Evolutionary conservation across 2,329 filamentous ascomycete species (phyloP), one percentile per base, ranked within the genome.

Genomic region (Elsinoe perseae): DNA sequence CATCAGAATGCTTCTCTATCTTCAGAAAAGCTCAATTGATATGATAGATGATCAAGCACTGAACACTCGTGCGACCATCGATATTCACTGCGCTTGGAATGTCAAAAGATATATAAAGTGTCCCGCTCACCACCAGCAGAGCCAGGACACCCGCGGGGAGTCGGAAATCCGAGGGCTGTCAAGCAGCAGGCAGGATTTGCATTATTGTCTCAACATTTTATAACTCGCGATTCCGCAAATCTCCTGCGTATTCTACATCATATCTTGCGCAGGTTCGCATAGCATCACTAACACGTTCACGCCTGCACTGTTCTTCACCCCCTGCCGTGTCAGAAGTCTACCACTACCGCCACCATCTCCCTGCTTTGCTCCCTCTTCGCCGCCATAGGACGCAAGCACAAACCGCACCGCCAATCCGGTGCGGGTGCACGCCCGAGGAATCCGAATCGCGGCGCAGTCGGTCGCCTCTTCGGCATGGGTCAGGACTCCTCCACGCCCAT

Each of bases 401-500:
- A 75, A 60, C 63, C 70, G 36, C 71, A 74, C 64, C 72, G 73
- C 65, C 66, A 68, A 57, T 61, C 62, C 61, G 67, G 58, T 62
- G 64, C 61, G 60, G 70, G 69, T 60, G 55, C 60, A 56, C 60
- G 59, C 20, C 56, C 25, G 16, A 52, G 53, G 50, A 63, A 63
- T 57, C 57, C 58, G 32, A 56, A 57, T 42, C 57, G 66, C 55
- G 61, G 60, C 48, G 61, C 62, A 62, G 59, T 57, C 36, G 59
- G 61, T 28, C 38, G 57, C 14, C 57, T 62, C 56, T 62, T 61
- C 42, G 27, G 53, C 53, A 96, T 96, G 92, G 91, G 91, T 58
- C 89, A 95, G 70, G 89, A 95, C 68, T 78, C 84, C 62, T 95
- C 88, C 21, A 77, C 74, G 28, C 74, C 80, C 55, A 70, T 91